Evolutionary conservation across 768 basidiomycete genomes (phyloP), one percentile per base, ranked within the genome.

Genomic region (Asterophora lycoperdoides): DNA sequence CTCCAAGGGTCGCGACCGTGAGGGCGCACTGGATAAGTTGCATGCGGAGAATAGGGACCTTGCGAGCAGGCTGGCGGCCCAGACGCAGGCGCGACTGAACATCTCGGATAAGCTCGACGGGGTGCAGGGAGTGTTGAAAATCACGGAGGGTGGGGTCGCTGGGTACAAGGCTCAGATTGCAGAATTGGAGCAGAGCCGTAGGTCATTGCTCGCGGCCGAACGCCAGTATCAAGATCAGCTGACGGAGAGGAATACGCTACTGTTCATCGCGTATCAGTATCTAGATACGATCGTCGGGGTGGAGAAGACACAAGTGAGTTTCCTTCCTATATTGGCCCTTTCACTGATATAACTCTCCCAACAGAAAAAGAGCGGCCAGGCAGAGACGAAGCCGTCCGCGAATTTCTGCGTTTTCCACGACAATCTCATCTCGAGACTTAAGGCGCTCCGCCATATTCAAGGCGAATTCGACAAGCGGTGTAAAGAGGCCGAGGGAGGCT

Each of bases 361-460:
- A 33, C 59, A 88, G 88, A 89, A 89, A 68, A 89, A 85, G 60
- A 74, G 79, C 1, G 75, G 79, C 1, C 79, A 86, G 53, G 83
- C 82, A 0, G 89, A 93, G 64, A 90, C 91, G 0, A 93, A 93
- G 60, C 92, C 92, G 0, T 93, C 91, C 68, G 91, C 92, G 17
- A 95, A 95, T 67, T 96, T 97, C 60, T 72, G 79, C 55, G 85
- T 93, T 46, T 96, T 99, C 76, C 90, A 95, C 57, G 93, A 96
- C 66, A 93, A 93, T 57, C 80, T 99, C 18, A 86, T 96, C 60
- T 80, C 83, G 1, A 81, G 94, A 10, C 75, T 99, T 20, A 92
- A 93, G 60, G 75, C 83, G 0, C 78, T 98, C 49, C 86, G 81
- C 46, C 83, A 90, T 55, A 87, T 97, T 29, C 86, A 92, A 64